Percentiles rank a stretch among this genome's conserved stretches.
Evolutionary conservation across 2,329 filamentous ascomycete species (phyloP).

Genomic region (Daldinia eschscholtzii): DNA sequence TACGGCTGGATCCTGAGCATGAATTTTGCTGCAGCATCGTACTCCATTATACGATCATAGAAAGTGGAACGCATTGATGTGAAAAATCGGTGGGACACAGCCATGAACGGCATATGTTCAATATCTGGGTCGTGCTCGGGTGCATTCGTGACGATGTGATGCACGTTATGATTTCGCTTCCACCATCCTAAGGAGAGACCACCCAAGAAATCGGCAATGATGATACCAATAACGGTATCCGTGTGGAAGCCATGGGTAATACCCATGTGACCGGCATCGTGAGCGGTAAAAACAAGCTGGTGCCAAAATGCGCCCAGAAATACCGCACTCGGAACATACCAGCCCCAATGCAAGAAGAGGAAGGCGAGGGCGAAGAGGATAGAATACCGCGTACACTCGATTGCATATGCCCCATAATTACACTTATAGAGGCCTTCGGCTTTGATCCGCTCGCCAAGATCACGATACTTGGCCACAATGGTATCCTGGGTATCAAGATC

Average conservation of each 20-base stretch:
- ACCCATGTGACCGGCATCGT: conserved; percentile 97
- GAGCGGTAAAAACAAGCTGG: conserved; percentile 91
- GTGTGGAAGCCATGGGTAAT: conserved; percentile 91
- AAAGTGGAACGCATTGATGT: conserved; percentile 80
- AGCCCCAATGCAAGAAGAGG: conserved; percentile 70
- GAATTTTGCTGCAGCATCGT: conserved; percentile 79
- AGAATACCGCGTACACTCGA: conserved; percentile 80
- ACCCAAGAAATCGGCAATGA: conserved; percentile 90
- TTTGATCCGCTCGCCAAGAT: conserved; percentile 77
- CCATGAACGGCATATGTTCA: conserved; percentile 89
- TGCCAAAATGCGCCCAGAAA: conserved; percentile 92
- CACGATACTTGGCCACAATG: conserved; percentile 86
- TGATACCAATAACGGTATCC: conserved; percentile 88
- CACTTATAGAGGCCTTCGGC: conserved; percentile 85
- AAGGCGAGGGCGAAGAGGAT: conserved; percentile 74
- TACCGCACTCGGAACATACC: conserved; percentile 77
- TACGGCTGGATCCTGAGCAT: conserved; percentile 81
- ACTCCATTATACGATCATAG: conserved; percentile 84
- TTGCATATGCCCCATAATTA: conserved; percentile 82
- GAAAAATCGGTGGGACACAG: conserved; percentile 85
- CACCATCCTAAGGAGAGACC: conserved; percentile 96
- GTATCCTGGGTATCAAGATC: conserved; percentile 79
- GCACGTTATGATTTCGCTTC: conserved; percentile 96
- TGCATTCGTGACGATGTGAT: conserved; percentile 95
- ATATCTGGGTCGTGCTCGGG: conserved; percentile 98